phyloP scores from a whole-genome alignment of 768 basidiomycete genomes.

The Austroboletus eburneus region DNA sequence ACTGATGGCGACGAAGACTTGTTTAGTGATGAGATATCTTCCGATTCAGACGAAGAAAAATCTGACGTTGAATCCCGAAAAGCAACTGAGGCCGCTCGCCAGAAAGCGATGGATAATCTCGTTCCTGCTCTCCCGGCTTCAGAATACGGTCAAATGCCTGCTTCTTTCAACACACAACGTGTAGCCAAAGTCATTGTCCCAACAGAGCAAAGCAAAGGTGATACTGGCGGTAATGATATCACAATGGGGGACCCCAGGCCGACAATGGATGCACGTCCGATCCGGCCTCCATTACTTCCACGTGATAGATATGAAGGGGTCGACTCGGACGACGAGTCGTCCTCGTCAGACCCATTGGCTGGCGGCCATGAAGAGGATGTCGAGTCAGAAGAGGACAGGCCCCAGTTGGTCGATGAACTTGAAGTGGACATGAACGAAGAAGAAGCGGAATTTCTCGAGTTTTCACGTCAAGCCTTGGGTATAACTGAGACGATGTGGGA shows the following conservation, averaged over 20 bases:
- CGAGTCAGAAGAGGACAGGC: constrained; percentile 77
- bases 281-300: constrained; percentile 75
- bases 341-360: constrained; percentile 50
- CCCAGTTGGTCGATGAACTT: constrained; percentile 76
- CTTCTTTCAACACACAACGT: constrained; percentile 71
- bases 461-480: constrained; percentile 88
- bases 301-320: constrained; percentile 90
- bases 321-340: constrained; percentile 86
- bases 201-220: constrained; percentile 34
- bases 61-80: constrained; percentile 31
- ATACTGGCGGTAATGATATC: constrained; percentile 6
- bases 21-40: constrained; percentile 39
- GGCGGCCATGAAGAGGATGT: constrained; percentile 42
- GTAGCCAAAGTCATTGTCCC: constrained; percentile 46
- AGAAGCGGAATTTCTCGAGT: constrained; percentile 92
- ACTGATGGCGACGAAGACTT: constrained; percentile 31
- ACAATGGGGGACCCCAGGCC: constrained; percentile 1
- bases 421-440: constrained; percentile 93
- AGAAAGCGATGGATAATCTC: constrained; percentile 71
- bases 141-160: constrained; percentile 88
- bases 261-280: constrained; percentile 36
- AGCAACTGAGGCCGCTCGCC: constrained; percentile 39
- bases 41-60: constrained; percentile 43
- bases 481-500: constrained; percentile 87
- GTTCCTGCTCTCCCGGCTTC: constrained; percentile 74